Evolutionary conservation across 2,329 filamentous ascomycete genomes (phyloP).

Genomic region (Coniochaeta prunicola): DNA sequence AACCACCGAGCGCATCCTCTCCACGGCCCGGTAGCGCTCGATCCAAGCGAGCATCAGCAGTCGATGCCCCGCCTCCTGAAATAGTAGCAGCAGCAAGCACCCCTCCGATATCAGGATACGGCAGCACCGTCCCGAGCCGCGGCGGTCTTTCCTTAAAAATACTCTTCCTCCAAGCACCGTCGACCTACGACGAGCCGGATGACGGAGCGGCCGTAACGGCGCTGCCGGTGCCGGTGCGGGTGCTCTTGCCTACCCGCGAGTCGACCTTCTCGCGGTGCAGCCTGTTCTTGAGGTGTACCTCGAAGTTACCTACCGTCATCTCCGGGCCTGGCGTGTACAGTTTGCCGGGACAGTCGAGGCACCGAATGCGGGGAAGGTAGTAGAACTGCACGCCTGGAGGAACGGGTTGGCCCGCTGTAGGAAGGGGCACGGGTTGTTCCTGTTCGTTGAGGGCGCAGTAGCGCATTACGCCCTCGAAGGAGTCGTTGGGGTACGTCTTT

Average conservation of each 20-base stretch:
- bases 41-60: not conserved
- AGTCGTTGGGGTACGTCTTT: conserved; percentile 69
- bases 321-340: conserved; percentile 86
- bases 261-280: conserved; percentile 69
- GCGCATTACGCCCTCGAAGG: conserved; percentile 87
- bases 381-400: conserved; percentile 65
- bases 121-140: not conserved
- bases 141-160: not conserved
- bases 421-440: conserved; percentile 52
- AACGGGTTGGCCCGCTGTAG: conserved; percentile 35
- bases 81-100: not conserved
- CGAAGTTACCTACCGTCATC: conserved; percentile 81
- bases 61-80: too few species aligned
- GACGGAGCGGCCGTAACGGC: not conserved
- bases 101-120: not conserved
- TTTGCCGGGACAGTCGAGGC: conserved; percentile 87
- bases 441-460: conserved; percentile 76
- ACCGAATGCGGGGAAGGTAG: conserved; percentile 84
- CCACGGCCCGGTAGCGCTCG: not conserved
- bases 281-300: conserved; percentile 83
- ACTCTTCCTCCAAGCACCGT: not conserved
- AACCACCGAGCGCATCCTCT: not conserved
- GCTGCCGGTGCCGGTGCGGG: not conserved
- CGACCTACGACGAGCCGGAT: not conserved
- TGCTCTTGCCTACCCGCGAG: conserved; percentile 6